Percentiles rank a stretch among this genome's conserved stretches.
Evolutionary conservation across 2,329 filamentous ascomycete species (phyloP).

Genomic region (Neopestalotiopsis sp.): DNA sequence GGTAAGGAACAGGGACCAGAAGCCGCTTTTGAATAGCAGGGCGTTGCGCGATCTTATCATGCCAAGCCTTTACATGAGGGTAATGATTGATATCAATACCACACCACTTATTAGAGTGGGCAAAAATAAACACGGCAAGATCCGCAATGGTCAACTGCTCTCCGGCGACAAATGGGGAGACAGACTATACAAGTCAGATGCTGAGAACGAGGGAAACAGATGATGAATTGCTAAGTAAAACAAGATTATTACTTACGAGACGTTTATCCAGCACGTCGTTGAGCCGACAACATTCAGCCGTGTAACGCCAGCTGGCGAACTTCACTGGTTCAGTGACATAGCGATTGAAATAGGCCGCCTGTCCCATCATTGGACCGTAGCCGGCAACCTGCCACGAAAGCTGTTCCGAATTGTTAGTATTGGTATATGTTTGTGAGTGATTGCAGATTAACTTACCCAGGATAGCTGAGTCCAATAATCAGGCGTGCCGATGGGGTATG

Average conservation of each 20-base stretch:
- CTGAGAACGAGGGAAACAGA: no score
- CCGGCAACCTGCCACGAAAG: constrained; percentile 30
- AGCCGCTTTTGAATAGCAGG: constrained; percentile 20
- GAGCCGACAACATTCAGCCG: constrained; percentile 25
- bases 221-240: no score
- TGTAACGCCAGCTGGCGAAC: constrained; percentile 25
- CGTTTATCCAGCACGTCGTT: constrained; percentile 26
- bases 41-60: constrained; percentile 16
- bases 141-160: constrained; percentile 22
- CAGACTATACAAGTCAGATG: not conserved
- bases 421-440: not conserved
- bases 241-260: constrained; percentile 22
- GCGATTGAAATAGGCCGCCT: constrained; percentile 26
- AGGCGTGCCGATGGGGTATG: constrained; percentile 24
- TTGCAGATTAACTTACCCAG: constrained; percentile 25
- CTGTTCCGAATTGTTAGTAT: constrained; percentile 4
- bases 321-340: constrained; percentile 25
- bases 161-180: constrained; percentile 1
- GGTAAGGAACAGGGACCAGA: constrained; percentile 10
- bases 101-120: constrained; percentile 21
- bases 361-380: constrained; percentile 28
- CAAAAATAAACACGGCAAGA: constrained; percentile 21
- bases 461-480: constrained; percentile 31
- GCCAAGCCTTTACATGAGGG: constrained; percentile 20
- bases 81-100: constrained; percentile 21